These are phyloP conservation scores for Monosporascus cannonballus DNA, from an alignment of 2,329 filamentous ascomycete species.

Conservation along the genomic window DNA sequence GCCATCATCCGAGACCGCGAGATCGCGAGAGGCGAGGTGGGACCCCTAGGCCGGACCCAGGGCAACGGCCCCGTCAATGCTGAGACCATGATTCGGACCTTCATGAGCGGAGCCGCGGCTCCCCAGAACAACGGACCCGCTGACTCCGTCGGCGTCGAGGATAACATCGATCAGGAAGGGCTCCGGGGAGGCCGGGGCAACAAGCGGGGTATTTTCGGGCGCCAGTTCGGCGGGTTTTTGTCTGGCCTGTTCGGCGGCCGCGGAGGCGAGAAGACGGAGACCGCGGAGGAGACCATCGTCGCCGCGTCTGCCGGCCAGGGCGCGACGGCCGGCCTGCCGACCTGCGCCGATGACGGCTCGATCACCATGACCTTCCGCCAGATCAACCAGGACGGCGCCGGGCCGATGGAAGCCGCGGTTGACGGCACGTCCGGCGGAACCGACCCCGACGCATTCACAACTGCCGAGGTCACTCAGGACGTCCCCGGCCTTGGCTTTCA, in stretches of 20 bases:
- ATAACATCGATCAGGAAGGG: conserved; percentile 28
- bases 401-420: conserved; percentile 53
- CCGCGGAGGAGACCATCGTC: conserved; percentile 44
- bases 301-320: conserved; percentile 49
- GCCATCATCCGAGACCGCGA: conserved; percentile 60
- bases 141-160: conserved; percentile 35
- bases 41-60: conserved; percentile 58
- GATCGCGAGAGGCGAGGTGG: conserved; percentile 46
- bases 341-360: conserved; percentile 52
- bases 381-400: conserved; percentile 67
- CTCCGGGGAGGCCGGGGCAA: conserved; percentile 7
- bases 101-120: conserved; percentile 45
- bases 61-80: conserved; percentile 54
- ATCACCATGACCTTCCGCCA: conserved; percentile 62
- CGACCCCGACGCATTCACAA: conserved; percentile 53
- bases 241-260: conserved; percentile 18
- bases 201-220: conserved; percentile 19
- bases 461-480: conserved; percentile 51
- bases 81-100: conserved; percentile 48
- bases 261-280: conserved; percentile 37
- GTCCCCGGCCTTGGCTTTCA: conserved; percentile 52
- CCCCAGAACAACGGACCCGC: conserved; percentile 33
- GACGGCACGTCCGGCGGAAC: conserved; percentile 59
- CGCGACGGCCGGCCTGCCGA: conserved; percentile 50
- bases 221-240: conserved; percentile 23